Percentiles rank a stretch among this genome's conserved stretches.
Evolutionary conservation across 2,329 filamentous ascomycete species (phyloP).

Genomic region (Ceratocystis diversiconidia): DNA sequence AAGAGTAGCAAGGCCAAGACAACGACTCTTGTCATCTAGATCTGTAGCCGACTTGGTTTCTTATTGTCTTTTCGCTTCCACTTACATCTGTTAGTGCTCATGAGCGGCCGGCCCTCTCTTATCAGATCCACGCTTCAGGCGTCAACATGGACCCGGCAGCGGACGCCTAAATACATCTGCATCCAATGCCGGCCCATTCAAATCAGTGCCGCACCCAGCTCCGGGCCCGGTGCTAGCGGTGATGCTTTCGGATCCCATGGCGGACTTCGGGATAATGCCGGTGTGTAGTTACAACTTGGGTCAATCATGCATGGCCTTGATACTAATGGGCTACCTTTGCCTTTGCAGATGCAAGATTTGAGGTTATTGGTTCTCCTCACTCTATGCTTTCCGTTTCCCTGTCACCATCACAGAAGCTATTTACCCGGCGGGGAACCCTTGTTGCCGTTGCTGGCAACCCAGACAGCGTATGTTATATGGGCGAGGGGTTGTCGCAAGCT

Average conservation of each 20-base stretch:
- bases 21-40: neutral
- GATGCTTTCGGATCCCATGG: conserved; percentile 46
- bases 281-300: conserved; percentile 25
- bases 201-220: conserved; percentile 47
- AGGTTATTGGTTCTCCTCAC: conserved; percentile 81
- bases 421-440: conserved; percentile 80
- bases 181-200: conserved; percentile 46
- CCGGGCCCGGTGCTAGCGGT: conserved; percentile 37
- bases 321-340: neutral
- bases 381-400: conserved; percentile 88
- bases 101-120: conserved; percentile 8
- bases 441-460: conserved; percentile 80
- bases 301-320: neutral
- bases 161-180: conserved; percentile 31
- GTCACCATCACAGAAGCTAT: conserved; percentile 84
- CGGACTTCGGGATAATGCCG: conserved; percentile 35
- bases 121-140: conserved; percentile 4
- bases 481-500: neutral
- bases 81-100: neutral
- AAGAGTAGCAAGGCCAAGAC: neutral
- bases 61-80: neutral
- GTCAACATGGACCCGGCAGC: conserved; percentile 18
- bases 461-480: conserved; percentile 53
- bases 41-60: neutral
- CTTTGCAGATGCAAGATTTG: conserved; percentile 71